phyloP scores from a whole-genome alignment of 306 rosid genomes.

The Calophaca sinica region DNA sequence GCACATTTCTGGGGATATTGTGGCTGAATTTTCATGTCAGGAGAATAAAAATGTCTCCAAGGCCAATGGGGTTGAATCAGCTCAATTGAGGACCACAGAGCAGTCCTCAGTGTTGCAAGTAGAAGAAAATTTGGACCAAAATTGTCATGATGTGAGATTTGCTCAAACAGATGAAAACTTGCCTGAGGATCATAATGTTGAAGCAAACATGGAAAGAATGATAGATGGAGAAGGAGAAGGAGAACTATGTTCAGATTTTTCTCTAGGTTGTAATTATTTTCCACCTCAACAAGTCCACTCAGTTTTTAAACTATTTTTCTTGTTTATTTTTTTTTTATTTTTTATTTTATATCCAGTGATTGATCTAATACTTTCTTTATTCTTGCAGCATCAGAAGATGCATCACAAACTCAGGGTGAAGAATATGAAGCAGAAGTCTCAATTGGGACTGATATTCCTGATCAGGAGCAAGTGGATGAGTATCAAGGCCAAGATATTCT shows the following conservation, averaged over 20 bases:
- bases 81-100: slow-evolving; percentile 41
- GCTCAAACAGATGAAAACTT: slow-evolving; percentile 51
- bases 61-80: slow-evolving; percentile 43
- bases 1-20: slow-evolving; percentile 63
- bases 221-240: slow-evolving; percentile 52
- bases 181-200: slow-evolving; percentile 46
- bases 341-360: slow-evolving; percentile 17
- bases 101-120: slow-evolving; percentile 36
- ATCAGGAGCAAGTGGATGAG: slow-evolving; percentile 71
- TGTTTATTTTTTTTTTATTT: neutral
- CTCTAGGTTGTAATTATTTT: slow-evolving; percentile 57
- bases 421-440: slow-evolving; percentile 82
- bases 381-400: slow-evolving; percentile 63
- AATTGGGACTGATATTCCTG: slow-evolving; percentile 91
- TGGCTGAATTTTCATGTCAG: slow-evolving; percentile 46
- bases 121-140: slow-evolving; percentile 44
- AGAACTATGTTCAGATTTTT: slow-evolving; percentile 56
- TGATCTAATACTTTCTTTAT: slow-evolving; percentile 29
- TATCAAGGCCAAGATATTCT: slow-evolving; percentile 56
- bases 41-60: slow-evolving; percentile 41
- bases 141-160: slow-evolving; percentile 41
- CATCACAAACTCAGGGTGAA: slow-evolving; percentile 55
- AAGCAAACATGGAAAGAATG: slow-evolving; percentile 46
- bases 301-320: slow-evolving; percentile 6
- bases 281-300: neutral